Evolutionary conservation across 176 grass and related monocot genomes (phyloP).

Genomic region (Oryza rufipogon): DNA sequence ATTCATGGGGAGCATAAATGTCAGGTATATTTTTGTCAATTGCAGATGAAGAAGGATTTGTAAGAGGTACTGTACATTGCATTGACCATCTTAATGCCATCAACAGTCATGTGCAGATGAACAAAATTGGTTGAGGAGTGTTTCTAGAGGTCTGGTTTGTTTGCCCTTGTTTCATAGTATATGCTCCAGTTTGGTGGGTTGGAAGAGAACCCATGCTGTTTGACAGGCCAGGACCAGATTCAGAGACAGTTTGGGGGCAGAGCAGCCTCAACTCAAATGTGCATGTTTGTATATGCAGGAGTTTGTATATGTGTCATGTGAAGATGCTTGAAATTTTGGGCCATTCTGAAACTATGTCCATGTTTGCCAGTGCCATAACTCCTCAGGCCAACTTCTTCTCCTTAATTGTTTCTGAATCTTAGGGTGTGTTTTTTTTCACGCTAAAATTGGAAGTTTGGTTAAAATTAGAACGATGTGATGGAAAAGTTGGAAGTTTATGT

Average conservation of each 20-base stretch:
- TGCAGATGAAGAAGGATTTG: not conserved
- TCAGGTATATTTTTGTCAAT: not conserved
- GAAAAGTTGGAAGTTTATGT: too few relatives aligned
- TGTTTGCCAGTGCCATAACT: not conserved
- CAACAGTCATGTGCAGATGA: not conserved
- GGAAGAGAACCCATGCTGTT: not conserved
- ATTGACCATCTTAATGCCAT: not conserved
- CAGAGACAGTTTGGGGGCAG: conserved; percentile 11
- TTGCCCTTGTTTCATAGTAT: too few relatives aligned
- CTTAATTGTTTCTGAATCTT: not conserved
- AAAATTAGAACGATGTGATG: too few relatives aligned
- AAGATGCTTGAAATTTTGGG: conserved; percentile 4
- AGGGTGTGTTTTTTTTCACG: too few relatives aligned
- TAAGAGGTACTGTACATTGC: not conserved
- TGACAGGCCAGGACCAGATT: not conserved
- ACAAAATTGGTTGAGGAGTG: not conserved
- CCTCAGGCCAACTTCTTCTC: not conserved
- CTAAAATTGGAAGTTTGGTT: too few relatives aligned
- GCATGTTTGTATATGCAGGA: not conserved
- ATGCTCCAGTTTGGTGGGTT: not conserved
- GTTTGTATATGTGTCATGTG: not conserved
- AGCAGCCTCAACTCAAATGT: conserved; percentile 3
- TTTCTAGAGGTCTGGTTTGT: not conserved
- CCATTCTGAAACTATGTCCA: not conserved
- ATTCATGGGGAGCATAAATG: not conserved